Conservation (phyloP, 768 basidiomycete species). For the Naganishia vaughanmartiniae region DNA sequence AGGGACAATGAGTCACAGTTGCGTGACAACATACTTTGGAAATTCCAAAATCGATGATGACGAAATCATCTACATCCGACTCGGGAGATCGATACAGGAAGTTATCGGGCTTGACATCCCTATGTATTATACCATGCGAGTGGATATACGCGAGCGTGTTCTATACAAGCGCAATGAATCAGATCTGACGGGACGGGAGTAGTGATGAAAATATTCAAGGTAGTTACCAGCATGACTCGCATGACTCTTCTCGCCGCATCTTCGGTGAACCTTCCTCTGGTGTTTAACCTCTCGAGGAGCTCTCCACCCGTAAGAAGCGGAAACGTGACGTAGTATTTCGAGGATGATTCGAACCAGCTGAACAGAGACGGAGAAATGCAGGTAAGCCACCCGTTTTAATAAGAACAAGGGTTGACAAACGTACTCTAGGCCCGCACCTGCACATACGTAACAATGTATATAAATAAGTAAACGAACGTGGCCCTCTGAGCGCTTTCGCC, state of each 20-base stretch:
- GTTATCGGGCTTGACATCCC: constrained; percentile 35
- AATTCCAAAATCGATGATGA: constrained; percentile 41
- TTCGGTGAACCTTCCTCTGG: constrained; percentile 37
- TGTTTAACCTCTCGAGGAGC: constrained; percentile 36
- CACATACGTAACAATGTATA: not conserved
- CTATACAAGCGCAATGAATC: not conserved
- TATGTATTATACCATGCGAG: constrained; percentile 28
- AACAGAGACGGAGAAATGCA: not conserved
- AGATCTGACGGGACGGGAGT: not conserved
- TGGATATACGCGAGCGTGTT: constrained; percentile 30
- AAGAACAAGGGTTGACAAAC: not conserved
- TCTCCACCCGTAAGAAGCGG: constrained; percentile 39
- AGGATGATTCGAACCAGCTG: constrained; percentile 38
- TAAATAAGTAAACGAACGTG: not conserved
- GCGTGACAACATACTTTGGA: constrained; percentile 32
- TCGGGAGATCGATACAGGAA: constrained; percentile 31
- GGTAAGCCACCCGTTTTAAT: not conserved
- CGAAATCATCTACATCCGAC: constrained; percentile 34
- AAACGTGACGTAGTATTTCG: constrained; percentile 38
- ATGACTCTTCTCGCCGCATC: constrained; percentile 34
- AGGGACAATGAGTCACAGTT: too few species aligned
- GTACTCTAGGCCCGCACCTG: constrained; percentile 37
- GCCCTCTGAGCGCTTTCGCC: not conserved
- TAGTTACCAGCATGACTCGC: constrained; percentile 35
- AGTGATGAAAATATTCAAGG: not conserved